Conservation (phyloP, 2,329 filamentous ascomycete genomes). For the Coniochaeta sp. region DNA sequence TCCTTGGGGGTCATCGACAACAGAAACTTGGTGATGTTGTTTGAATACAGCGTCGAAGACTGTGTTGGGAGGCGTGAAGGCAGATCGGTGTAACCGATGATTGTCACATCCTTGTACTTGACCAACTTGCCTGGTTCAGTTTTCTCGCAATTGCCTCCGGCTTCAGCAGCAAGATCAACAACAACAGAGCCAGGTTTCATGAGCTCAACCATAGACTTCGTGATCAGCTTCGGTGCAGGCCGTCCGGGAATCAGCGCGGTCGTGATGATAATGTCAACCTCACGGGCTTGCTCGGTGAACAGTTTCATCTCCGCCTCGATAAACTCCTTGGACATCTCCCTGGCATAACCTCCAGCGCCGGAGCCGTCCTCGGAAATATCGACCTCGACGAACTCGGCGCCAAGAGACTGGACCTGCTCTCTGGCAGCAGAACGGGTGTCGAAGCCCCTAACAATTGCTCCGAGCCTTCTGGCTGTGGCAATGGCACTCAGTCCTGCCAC, state of each 20-base stretch:
- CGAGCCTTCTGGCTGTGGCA: constrained; percentile 76
- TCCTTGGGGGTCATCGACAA: constrained; percentile 74
- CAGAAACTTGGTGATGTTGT: constrained; percentile 86
- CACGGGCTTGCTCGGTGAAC: constrained; percentile 78
- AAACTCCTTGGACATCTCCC: constrained; percentile 92
- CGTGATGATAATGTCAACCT: constrained; percentile 89
- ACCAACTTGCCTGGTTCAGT: constrained; percentile 67
- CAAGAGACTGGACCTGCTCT: constrained; percentile 85
- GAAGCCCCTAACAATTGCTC: constrained; percentile 83
- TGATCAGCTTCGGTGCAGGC: constrained; percentile 78
- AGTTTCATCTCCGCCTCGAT: constrained; percentile 90
- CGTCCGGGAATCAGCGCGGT: constrained; percentile 86
- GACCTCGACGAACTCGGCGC: constrained; percentile 85
- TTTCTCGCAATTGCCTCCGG: constrained; percentile 80
- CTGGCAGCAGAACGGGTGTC: constrained; percentile 83
- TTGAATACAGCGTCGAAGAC: constrained; percentile 84
- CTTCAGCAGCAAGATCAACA: constrained; percentile 82
- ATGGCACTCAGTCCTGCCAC: constrained; percentile 87
- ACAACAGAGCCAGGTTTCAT: constrained; percentile 90
- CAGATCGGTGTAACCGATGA: constrained; percentile 85
- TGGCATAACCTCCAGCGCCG: constrained; percentile 80
- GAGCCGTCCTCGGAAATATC: constrained; percentile 78
- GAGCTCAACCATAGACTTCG: constrained; percentile 67
- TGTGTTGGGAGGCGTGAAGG: constrained; percentile 83
- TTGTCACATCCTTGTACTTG: constrained; percentile 69